Evolutionary conservation across 768 basidiomycete genomes (phyloP).

Genomic region (Neoboletus magnificus): DNA sequence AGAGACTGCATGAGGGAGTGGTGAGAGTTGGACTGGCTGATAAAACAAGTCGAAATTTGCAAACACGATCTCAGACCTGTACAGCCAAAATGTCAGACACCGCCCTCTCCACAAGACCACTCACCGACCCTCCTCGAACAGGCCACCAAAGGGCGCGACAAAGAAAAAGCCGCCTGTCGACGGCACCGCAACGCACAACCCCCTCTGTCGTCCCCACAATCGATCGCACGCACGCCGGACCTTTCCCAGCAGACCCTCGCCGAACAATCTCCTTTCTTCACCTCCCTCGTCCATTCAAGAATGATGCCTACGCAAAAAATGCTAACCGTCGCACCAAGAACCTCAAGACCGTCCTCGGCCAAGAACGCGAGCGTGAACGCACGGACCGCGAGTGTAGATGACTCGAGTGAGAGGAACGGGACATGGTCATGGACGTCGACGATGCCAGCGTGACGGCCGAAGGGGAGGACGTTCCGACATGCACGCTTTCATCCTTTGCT

Average conservation of each 20-base stretch:
- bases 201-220: constrained; percentile 7
- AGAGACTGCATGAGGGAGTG: neutral
- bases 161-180: constrained; percentile 14
- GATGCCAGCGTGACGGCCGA: constrained; percentile 23
- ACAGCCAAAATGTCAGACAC: too few relatives aligned
- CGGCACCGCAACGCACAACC: constrained; percentile 9
- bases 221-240: neutral
- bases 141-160: constrained; percentile 31
- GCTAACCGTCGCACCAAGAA: constrained; percentile 73
- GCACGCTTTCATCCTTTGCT: constrained; percentile 38
- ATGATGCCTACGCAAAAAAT: constrained; percentile 65
- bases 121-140: neutral
- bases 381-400: constrained; percentile 58
- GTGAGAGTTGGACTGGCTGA: neutral
- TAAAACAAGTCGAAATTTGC: too few relatives aligned
- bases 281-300: constrained; percentile 75
- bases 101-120: too few relatives aligned
- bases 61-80: too few relatives aligned
- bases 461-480: constrained; percentile 69
- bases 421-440: constrained; percentile 53
- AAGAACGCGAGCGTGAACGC: constrained; percentile 78
- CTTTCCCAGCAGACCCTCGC: constrained; percentile 55
- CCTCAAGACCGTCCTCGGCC: constrained; percentile 70
- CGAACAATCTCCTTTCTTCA: constrained; percentile 74
- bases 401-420: constrained; percentile 44